These are phyloP conservation scores for Artemisia tridentata DNA, from an alignment of 129 eudicot species.

Conservation along the genomic window DNA sequence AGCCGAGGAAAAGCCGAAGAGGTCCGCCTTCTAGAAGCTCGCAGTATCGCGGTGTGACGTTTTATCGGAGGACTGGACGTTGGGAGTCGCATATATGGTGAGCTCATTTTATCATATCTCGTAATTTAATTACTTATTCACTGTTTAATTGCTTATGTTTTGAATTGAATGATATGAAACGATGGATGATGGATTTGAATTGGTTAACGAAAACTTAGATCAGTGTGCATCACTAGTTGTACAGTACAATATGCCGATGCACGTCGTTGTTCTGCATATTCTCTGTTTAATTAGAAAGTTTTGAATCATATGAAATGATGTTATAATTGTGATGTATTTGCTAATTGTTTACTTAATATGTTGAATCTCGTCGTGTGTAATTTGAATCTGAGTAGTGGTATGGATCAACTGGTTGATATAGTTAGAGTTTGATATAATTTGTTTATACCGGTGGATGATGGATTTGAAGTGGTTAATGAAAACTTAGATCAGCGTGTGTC, in stretches of 20 bases:
- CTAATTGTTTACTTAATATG: neutral
- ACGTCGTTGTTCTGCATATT: neutral
- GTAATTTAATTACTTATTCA: neutral
- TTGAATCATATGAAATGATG: neutral
- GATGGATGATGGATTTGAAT: too few relatives aligned
- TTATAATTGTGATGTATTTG: neutral
- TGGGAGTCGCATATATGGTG: constrained; percentile 99
- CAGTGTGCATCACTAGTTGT: too few relatives aligned
- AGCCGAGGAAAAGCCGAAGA: constrained; percentile 62
- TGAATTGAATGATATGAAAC: neutral
- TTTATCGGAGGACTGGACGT: constrained; percentile 88
- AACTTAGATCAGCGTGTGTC: neutral
- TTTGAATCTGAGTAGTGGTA: too few relatives aligned
- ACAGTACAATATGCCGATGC: too few relatives aligned
- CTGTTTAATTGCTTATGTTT: neutral
- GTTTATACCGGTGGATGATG: too few relatives aligned
- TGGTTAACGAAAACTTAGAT: too few relatives aligned
- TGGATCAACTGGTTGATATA: too few relatives aligned
- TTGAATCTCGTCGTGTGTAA: too few relatives aligned
- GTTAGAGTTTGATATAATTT: too few relatives aligned
- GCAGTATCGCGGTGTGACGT: constrained; percentile 86
- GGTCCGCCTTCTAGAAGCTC: constrained; percentile 94
- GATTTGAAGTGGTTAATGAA: too few relatives aligned
- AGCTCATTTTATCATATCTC: neutral
- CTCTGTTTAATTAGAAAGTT: constrained; percentile 11